Percentiles rank a stretch among this genome's conserved stretches.
These are phyloP conservation scores for Lachnellula hyalina DNA, from an alignment of 2,329 filamentous ascomycete species.

Conservation along the genomic window DNA sequence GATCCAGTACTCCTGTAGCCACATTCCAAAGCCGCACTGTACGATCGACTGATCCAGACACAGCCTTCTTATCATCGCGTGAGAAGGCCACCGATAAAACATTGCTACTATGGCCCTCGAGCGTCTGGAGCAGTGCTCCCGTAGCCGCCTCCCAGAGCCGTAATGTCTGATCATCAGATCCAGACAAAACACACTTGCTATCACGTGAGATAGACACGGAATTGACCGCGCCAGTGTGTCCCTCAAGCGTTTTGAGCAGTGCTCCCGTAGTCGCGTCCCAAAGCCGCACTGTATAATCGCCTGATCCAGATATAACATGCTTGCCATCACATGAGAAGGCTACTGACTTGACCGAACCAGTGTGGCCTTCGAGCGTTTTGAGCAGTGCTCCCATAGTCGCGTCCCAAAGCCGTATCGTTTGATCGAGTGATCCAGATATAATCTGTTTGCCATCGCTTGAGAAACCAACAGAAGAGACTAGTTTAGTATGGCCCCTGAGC, in stretches of 20 bases:
- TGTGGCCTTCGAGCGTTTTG: too few species aligned
- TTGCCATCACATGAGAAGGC: too few species aligned
- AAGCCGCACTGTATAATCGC: too few species aligned
- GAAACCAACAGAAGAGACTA: too few species aligned
- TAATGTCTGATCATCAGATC: not conserved
- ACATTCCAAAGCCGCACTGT: slow-evolving; percentile 60
- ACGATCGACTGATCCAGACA: slow-evolving; percentile 40
- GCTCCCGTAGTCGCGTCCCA: too few species aligned
- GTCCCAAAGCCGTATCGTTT: too few species aligned
- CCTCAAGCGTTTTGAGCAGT: slow-evolving; percentile 4
- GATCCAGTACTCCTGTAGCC: slow-evolving; percentile 65
- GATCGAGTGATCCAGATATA: too few species aligned
- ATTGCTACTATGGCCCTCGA: not conserved
- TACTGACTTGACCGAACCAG: too few species aligned
- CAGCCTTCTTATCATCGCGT: slow-evolving; percentile 6
- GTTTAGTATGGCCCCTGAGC: too few species aligned
- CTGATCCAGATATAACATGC: too few species aligned
- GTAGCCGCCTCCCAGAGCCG: not conserved
- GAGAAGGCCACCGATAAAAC: slow-evolving; percentile 1
- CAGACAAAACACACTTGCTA: not conserved
- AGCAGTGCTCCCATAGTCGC: too few species aligned
- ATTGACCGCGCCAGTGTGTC: not conserved
- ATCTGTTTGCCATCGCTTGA: too few species aligned
- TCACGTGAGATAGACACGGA: slow-evolving; percentile 5
- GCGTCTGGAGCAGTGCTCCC: not conserved